phyloP scores from a whole-genome alignment of 2,329 filamentous ascomycete genomes.

The Graphiopsis chlorocephala region DNA sequence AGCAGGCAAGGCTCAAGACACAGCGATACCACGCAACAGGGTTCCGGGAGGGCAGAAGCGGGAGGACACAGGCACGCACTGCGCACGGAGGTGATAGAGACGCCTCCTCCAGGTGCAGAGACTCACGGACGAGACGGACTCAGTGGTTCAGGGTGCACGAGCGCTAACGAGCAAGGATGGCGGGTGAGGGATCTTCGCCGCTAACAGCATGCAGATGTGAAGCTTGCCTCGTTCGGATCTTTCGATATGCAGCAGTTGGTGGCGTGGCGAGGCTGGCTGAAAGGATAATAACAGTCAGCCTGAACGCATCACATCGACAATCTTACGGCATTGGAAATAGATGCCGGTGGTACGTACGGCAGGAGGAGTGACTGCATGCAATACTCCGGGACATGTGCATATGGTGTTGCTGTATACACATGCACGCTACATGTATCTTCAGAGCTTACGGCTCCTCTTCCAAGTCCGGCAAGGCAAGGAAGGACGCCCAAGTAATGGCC shows the following conservation, averaged over 20 bases:
- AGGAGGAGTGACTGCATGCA: background rate
- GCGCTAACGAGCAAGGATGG: slow-evolving; percentile 6
- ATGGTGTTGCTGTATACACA: background rate
- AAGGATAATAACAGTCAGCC: background rate
- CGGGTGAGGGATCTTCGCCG: slow-evolving; percentile 1
- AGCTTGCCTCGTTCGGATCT: no score
- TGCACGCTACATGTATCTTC: background rate
- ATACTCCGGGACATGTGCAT: background rate
- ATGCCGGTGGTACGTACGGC: background rate
- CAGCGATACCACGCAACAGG: background rate
- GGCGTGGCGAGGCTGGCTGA: background rate
- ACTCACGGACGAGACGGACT: background rate
- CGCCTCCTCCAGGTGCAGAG: background rate
- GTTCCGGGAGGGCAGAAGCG: slow-evolving; percentile 6
- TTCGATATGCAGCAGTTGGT: background rate
- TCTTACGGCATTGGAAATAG: background rate
- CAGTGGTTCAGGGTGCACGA: background rate
- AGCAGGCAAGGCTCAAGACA: background rate
- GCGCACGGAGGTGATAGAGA: background rate
- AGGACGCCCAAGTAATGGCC: background rate
- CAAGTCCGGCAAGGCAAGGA: background rate
- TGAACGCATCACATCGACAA: background rate
- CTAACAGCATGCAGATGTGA: background rate
- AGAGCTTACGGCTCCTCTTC: slow-evolving; percentile 2
- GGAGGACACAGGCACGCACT: background rate